Conservation (phyloP, 345 rosid species). For the Sisymbrium irio region DNA sequence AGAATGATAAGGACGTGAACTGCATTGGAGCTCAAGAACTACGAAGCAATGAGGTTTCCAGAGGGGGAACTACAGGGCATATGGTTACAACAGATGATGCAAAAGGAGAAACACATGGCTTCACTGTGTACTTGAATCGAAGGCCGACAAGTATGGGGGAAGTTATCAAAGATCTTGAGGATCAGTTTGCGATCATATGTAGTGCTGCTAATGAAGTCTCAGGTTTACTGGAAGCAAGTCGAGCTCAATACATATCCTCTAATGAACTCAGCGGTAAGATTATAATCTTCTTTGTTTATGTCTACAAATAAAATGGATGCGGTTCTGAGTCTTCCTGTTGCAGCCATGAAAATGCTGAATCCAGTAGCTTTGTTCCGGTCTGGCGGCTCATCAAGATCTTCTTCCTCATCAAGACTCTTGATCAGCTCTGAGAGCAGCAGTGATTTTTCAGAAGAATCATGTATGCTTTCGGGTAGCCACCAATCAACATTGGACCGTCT, state of each 20-base stretch:
- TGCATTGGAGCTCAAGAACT: constrained; percentile 37
- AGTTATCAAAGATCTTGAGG: constrained; percentile 86
- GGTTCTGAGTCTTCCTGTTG: constrained; percentile 22
- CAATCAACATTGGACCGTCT: constrained; percentile 82
- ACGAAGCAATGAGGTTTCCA: neutral
- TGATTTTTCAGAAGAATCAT: constrained; percentile 40
- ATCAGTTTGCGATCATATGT: constrained; percentile 62
- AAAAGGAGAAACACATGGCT: constrained; percentile 65
- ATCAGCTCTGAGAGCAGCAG: constrained; percentile 41
- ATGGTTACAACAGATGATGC: constrained; percentile 42
- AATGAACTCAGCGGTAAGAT: constrained; percentile 64
- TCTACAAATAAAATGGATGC: neutral
- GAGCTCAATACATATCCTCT: constrained; percentile 51
- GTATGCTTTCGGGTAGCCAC: constrained; percentile 63
- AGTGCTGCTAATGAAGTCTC: constrained; percentile 74
- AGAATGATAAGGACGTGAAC: constrained; percentile 29
- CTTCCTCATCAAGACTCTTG: constrained; percentile 71
- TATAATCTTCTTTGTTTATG: neutral
- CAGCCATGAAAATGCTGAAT: constrained; percentile 89
- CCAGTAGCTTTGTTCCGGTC: constrained; percentile 83
- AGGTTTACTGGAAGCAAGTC: constrained; percentile 65
- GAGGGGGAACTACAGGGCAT: constrained; percentile 34
- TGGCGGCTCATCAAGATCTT: constrained; percentile 58
- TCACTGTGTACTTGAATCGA: constrained; percentile 78
- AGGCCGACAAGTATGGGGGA: constrained; percentile 90